phyloP scores from a whole-genome alignment of 179 eudicot species.

The Patellifolia procumbens region DNA sequence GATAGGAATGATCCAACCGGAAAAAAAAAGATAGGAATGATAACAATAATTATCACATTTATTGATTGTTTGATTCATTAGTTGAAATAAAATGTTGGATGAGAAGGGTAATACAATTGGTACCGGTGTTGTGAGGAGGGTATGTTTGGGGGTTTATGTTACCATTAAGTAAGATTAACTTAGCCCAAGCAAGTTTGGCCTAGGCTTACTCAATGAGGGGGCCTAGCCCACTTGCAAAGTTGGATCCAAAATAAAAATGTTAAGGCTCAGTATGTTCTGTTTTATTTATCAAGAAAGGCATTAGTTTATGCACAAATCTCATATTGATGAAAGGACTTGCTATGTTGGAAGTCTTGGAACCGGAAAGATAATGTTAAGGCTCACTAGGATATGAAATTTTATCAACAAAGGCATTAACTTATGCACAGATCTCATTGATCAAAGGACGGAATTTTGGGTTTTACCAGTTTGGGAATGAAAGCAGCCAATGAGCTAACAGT shows the following conservation, averaged over 20 bases:
- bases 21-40: no score
- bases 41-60: no score
- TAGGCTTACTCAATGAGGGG: not conserved
- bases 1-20: no score
- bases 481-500: slow-evolving; percentile 90
- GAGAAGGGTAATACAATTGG: no score
- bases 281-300: not conserved
- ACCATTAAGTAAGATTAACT: no score
- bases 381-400: not conserved
- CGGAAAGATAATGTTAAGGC: not conserved
- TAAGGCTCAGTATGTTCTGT: not conserved
- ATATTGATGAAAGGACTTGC: not conserved
- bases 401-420: not conserved
- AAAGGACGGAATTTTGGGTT: not conserved
- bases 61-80: no score
- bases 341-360: no score
- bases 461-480: slow-evolving; percentile 85
- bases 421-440: not conserved
- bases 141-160: no score
- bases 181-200: not conserved
- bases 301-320: not conserved
- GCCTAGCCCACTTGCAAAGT: not conserved
- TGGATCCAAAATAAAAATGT: not conserved
- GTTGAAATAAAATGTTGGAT: no score
- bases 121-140: no score